These are phyloP conservation scores for Venturia nashicola DNA, from an alignment of 2,329 filamentous ascomycete species.

Conservation along the genomic window DNA sequence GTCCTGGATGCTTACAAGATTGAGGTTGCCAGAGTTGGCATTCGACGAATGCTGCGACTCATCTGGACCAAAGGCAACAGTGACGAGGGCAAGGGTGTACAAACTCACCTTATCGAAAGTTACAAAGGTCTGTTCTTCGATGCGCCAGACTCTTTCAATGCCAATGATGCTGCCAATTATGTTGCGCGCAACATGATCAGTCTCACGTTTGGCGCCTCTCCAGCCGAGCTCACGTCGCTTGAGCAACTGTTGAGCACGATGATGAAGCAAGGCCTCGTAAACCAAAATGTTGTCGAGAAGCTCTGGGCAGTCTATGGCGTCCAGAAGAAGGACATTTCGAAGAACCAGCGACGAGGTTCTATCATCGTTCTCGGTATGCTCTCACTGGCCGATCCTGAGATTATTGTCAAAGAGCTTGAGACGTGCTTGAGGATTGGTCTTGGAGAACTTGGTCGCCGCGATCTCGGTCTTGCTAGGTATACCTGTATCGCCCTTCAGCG, in stretches of 20 bases:
- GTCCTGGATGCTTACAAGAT: slow-evolving; percentile 93
- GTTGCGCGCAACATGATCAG: slow-evolving; percentile 98
- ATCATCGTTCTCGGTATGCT: slow-evolving; percentile 98
- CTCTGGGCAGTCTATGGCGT: slow-evolving; percentile 97
- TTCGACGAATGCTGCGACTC: slow-evolving; percentile 85
- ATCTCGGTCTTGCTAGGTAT: slow-evolving; percentile 84
- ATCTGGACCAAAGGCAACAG: slow-evolving; percentile 99
- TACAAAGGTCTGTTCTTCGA: slow-evolving; percentile 96
- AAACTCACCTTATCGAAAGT: slow-evolving; percentile 91
- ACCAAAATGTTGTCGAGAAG: slow-evolving; percentile 77
- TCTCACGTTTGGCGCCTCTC: slow-evolving; percentile 87
- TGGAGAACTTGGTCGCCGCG: slow-evolving; percentile 64
- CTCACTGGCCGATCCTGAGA: slow-evolving; percentile 80
- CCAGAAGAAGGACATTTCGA: slow-evolving; percentile 85
- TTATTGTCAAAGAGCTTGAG: slow-evolving; percentile 91
- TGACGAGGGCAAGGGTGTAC: slow-evolving; percentile 96
- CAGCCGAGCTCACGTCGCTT: slow-evolving; percentile 86
- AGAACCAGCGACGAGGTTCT: slow-evolving; percentile 76
- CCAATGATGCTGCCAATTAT: slow-evolving; percentile 88
- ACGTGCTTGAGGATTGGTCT: slow-evolving; percentile 85
- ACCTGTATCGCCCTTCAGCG: slow-evolving; percentile 87
- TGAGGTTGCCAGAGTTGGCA: slow-evolving; percentile 82
- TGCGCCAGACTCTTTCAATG: slow-evolving; percentile 74
- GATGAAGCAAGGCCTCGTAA: slow-evolving; percentile 87
- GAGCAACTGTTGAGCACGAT: slow-evolving; percentile 93